A percentile compares a stretch with the other conserved stretches of the same genome.
These are phyloP conservation scores for Rhodamnia argentea DNA, from an alignment of 345 rosid species.

Conservation along the genomic window DNA sequence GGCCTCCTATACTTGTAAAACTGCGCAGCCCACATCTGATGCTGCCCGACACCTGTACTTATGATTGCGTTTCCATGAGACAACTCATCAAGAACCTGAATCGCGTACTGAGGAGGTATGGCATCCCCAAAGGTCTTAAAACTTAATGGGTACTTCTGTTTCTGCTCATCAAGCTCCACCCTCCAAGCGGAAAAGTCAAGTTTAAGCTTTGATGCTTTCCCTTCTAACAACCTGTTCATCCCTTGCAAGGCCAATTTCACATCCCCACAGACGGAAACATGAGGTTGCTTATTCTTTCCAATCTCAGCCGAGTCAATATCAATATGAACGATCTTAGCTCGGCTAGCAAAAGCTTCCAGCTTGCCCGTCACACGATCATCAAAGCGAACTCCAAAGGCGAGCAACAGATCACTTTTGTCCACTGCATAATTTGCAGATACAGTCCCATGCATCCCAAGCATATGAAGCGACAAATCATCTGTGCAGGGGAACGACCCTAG, in stretches of 20 bases:
- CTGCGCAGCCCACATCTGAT: slow-evolving; percentile 99
- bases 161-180: slow-evolving; percentile 65
- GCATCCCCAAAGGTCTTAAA: slow-evolving; percentile 84
- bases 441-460: slow-evolving; percentile 99
- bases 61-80: slow-evolving; percentile 78
- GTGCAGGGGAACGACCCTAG: slow-evolving; percentile 60
- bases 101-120: slow-evolving; percentile 90
- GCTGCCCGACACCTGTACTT: slow-evolving; percentile 96
- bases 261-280: slow-evolving; percentile 82
- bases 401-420: slow-evolving; percentile 74
- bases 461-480: slow-evolving; percentile 61
- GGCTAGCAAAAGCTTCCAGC: slow-evolving; percentile 89
- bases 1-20: slow-evolving; percentile 86
- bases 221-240: slow-evolving; percentile 56
- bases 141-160: slow-evolving; percentile 47
- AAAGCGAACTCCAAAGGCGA: slow-evolving; percentile 94
- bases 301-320: slow-evolving; percentile 95
- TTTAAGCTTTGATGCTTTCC: slow-evolving; percentile 23
- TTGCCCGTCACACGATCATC: slow-evolving; percentile 97
- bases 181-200: slow-evolving; percentile 68
- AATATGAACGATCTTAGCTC: slow-evolving; percentile 92
- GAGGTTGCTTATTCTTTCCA: slow-evolving; percentile 98
- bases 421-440: slow-evolving; percentile 90
- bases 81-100: slow-evolving; percentile 79
- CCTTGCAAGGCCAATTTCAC: slow-evolving; percentile 73